These are phyloP conservation scores for Penicillium sp. DNA, from an alignment of 2,329 filamentous ascomycete species.

Conservation along the genomic window DNA sequence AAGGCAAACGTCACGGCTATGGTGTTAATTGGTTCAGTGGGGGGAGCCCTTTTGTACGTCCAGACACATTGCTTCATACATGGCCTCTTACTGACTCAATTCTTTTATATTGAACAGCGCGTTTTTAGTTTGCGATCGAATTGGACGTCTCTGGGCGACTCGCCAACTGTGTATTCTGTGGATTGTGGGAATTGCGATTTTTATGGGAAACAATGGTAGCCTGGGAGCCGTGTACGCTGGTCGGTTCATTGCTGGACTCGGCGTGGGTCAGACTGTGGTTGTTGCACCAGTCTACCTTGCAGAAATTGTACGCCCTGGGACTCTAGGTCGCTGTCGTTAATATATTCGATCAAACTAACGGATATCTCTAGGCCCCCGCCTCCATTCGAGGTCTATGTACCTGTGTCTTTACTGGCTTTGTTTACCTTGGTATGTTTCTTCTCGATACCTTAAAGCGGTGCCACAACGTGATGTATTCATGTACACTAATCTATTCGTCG, in stretches of 20 bases:
- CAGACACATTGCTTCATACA: background rate
- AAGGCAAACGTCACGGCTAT: conserved; percentile 76
- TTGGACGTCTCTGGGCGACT: conserved; percentile 43
- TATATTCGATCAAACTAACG: background rate
- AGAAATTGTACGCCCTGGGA: conserved; percentile 53
- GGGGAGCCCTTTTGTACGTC: conserved; percentile 62
- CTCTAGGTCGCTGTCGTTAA: background rate
- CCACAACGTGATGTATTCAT: background rate
- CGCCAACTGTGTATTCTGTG: conserved; percentile 44
- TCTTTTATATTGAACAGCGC: conserved; percentile 40
- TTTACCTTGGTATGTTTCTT: conserved; percentile 52
- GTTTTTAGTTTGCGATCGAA: conserved; percentile 49
- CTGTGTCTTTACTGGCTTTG: conserved; percentile 67
- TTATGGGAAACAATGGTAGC: conserved; percentile 41
- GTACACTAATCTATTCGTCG: background rate
- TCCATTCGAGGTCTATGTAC: conserved; percentile 72
- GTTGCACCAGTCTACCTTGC: conserved; percentile 68
- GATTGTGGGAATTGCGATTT: conserved; percentile 45
- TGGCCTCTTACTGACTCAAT: background rate
- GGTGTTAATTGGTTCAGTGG: conserved; percentile 77
- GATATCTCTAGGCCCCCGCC: conserved; percentile 51
- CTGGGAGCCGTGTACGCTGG: conserved; percentile 46
- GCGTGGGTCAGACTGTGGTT: conserved; percentile 45
- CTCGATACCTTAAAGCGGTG: background rate
- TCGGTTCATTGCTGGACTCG: conserved; percentile 46